Evolutionary conservation across 768 basidiomycete species (phyloP), one percentile per base, ranked within the genome.

Genomic region (Pleurotus giganteus): DNA sequence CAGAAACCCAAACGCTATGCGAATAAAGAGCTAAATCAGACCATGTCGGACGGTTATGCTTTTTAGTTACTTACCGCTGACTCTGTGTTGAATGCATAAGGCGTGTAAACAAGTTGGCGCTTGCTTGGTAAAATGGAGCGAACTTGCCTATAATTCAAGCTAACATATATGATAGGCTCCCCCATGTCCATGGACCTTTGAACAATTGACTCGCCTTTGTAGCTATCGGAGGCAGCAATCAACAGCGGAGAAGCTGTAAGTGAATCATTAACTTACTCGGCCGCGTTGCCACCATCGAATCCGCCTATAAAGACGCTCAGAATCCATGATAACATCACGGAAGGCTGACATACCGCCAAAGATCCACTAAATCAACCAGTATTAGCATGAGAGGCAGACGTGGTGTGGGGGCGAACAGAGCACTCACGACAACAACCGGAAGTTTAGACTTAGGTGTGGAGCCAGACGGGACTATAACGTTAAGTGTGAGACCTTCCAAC

Each of bases 371-470:
- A 24, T 4, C 11, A 13, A 19, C 24, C 12, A 26, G 19, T 13
- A 27, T 34, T 19, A 44, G 43, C 28, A 27, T 2, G 36, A 43
- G 3, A 17, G 17, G 8, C 28, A 37, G 1, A 47, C 17, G 42
- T n/a, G 12, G 8, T 28, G 37, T 29, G 23, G 11, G 21, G 23
- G 39, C 8, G 31, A 37, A 21, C 55, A 37, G 2, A n/a, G 21
- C 36, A 71, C 80, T 43, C 64, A 83, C 82, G 24, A 76, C 79
- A 15, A 81, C 67, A 5, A 85, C 80, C 1, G 84, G 83, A 2
- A 84, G 66, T 44, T 78, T 78, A 4, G 74, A 74, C 0, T 60
- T 60, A 1, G 75, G 51, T 0, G 71, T 74, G 1, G 76, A 71
- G 32, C 58, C 63, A 1, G 66, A 62, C 4, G 84, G 82, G 46